Percentiles rank a stretch among this genome's conserved stretches.
These are phyloP conservation scores for Stereum hirsutum DNA, from an alignment of 1,284 basidiomycete genomes.

Conservation along the genomic window DNA sequence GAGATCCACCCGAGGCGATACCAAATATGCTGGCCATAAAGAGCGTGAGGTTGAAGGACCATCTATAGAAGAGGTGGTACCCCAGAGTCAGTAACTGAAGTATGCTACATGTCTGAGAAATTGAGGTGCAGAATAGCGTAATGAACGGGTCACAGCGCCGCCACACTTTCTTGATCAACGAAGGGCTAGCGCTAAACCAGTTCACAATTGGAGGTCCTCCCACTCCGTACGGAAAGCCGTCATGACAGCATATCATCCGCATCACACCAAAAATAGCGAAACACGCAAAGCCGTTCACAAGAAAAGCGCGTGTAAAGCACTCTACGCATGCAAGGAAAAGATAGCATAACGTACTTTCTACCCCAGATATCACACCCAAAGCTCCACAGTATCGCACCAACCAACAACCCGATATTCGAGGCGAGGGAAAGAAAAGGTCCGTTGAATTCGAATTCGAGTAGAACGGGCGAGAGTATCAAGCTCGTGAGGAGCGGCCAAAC, in stretches of 20 bases:
- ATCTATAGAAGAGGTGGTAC: constrained; percentile 20
- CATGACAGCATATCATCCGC: too few relatives aligned
- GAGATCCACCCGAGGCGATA: constrained; percentile 33
- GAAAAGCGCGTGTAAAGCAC: background rate
- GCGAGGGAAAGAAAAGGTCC: constrained; percentile 50
- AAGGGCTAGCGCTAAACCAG: too few relatives aligned
- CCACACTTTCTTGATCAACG: too few relatives aligned
- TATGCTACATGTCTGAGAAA: too few relatives aligned
- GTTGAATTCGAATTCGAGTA: constrained; percentile 47
- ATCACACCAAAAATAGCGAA: background rate
- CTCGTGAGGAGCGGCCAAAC: constrained; percentile 32
- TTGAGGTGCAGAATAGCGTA: too few relatives aligned
- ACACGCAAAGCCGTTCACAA: background rate
- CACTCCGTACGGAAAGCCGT: too few relatives aligned
- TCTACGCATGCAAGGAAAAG: constrained; percentile 15
- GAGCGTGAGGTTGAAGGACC: constrained; percentile 58
- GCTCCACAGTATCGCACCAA: constrained; percentile 59
- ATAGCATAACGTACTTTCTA: constrained; percentile 31
- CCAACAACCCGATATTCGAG: constrained; percentile 51
- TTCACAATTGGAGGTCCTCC: too few relatives aligned
- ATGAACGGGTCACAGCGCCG: too few relatives aligned
- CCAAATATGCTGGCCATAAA: constrained; percentile 51
- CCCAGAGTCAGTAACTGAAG: background rate
- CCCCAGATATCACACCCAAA: constrained; percentile 62
- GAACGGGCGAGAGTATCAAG: constrained; percentile 45